Base-by-base conservation (phyloP, 2,329 filamentous ascomycete species). In the Aspergillus ibericus region DNA sequence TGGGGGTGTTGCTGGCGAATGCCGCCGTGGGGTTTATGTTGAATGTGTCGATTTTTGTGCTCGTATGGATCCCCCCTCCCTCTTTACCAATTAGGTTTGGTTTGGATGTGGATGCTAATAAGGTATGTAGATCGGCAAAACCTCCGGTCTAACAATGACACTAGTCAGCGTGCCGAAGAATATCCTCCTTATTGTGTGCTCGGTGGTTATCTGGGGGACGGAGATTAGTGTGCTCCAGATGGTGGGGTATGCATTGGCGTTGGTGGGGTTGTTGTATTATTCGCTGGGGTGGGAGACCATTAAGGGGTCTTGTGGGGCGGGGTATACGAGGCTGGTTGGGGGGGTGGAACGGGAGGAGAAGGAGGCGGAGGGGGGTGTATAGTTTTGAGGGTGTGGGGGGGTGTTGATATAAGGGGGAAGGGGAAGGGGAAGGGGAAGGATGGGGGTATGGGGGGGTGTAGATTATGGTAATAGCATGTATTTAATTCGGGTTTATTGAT, bases 121-220 rank as follows among this genome's bases (percentile, higher is more conserved):
- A n/a, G n/a, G n/a, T n/a, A n/a, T n/a, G 22, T 13, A 93, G 90
- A 93, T 93, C 68, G 90, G 90, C 69, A 91, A 90, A 76, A 93
- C 90, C 4, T 93, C 90, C 2, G 89, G 88, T 53, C 84, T 95
- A 44, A 89, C 92, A 68, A 88, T 93, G 77, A 91, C 90, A 25
- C 85, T 95, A n/a, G 91, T 87, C 55, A 90, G 91, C 70, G 90
- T 95, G 61, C 84, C 93, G 68, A 95, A 93, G 77, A 90, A 91
- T 71, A 92, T 93, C 59, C 83, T 93, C 55, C 86, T 95, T 53
- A 89, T 93, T 63, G 78, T 84, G 57, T 82, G 85, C 55, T 91
- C 88, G 49, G 87, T 93, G 71, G 72, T 90, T 66, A 87, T 93
- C 70, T 93, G 90, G 87, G 80, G 83, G 60, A 90, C 89, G 53